These are phyloP conservation scores for Ballota nigra DNA, from an alignment of 257 asterid genomes.

Conservation along the genomic window DNA sequence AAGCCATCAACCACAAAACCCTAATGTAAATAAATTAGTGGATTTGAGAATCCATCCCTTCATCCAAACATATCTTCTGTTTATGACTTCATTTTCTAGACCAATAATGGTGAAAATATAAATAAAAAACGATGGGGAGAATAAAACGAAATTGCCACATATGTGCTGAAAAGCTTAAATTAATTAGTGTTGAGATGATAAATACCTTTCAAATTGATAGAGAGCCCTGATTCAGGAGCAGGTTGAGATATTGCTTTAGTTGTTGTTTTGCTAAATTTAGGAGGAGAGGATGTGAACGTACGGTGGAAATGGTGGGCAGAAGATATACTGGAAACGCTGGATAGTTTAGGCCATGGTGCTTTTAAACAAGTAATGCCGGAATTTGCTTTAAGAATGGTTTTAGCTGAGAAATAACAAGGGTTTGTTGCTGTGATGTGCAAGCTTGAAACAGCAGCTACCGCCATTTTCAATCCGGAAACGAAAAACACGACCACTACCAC, in stretches of 20 bases:
- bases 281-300: conserved; percentile 45
- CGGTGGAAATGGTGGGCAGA: conserved; percentile 41
- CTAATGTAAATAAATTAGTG: no score
- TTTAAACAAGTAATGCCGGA: no score
- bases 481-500: neutral
- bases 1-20: neutral
- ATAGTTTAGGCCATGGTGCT: conserved; percentile 47
- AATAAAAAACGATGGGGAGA: no score
- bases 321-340: conserved; percentile 53
- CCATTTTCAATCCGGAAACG: conserved; percentile 44
- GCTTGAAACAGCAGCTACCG: conserved; percentile 61
- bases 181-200: neutral
- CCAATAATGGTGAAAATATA: no score
- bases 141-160: no score
- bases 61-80: neutral
- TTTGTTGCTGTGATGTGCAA: conserved; percentile 53
- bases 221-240: conserved; percentile 50
- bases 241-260: conserved; percentile 62
- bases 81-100: neutral
- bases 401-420: conserved; percentile 49
- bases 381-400: conserved; percentile 29
- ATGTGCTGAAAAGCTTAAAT: neutral
- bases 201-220: conserved; percentile 65
- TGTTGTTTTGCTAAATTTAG: conserved; percentile 34
- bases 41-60: no score